Conservation (phyloP, 331 rosid genomes). For the Quercus lobata region DNA sequence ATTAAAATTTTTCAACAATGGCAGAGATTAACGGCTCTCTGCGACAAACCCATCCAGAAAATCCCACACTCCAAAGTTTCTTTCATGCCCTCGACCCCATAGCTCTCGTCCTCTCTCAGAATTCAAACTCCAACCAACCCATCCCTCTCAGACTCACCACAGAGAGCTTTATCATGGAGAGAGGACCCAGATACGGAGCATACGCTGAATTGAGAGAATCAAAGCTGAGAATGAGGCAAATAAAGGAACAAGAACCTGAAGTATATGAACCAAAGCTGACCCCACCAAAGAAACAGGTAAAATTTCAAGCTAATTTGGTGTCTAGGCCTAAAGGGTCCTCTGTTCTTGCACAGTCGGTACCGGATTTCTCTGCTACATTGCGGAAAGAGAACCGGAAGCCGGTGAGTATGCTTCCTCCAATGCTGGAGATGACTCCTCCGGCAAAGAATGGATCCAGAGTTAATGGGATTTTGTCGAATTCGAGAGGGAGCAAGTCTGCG, state of each 20-base stretch:
- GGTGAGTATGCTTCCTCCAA: slow-evolving; percentile 26
- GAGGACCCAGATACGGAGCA: slow-evolving; percentile 89
- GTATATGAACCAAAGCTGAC: slow-evolving; percentile 32
- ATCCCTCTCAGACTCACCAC: slow-evolving; percentile 28
- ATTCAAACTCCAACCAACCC: slow-evolving; percentile 27
- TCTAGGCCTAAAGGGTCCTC: slow-evolving; percentile 46
- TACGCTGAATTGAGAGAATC: slow-evolving; percentile 68
- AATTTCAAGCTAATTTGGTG: slow-evolving; percentile 26
- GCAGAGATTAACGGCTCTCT: slow-evolving; percentile 34
- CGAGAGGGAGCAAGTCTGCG: slow-evolving; percentile 80
- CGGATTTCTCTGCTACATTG: slow-evolving; percentile 67
- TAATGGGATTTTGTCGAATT: slow-evolving; percentile 39
- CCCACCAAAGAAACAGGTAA: slow-evolving; percentile 75
- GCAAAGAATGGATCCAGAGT: slow-evolving; percentile 36
- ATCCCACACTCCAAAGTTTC: slow-evolving; percentile 32
- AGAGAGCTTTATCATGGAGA: slow-evolving; percentile 44
- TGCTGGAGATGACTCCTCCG: slow-evolving; percentile 70
- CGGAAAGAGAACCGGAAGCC: slow-evolving; percentile 83
- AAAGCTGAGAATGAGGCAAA: slow-evolving; percentile 42
- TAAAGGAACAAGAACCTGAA: slow-evolving; percentile 10
- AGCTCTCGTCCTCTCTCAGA: slow-evolving; percentile 53
- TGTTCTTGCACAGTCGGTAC: slow-evolving; percentile 80
- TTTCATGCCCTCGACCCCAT: slow-evolving; percentile 60
- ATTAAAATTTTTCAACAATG: slow-evolving; percentile 37
- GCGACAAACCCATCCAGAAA: slow-evolving; percentile 26